Percentiles rank a stretch among this genome's conserved stretches.
Evolutionary conservation across 2,329 filamentous ascomycete genomes (phyloP).

Genomic region (Diaporthe destruens): DNA sequence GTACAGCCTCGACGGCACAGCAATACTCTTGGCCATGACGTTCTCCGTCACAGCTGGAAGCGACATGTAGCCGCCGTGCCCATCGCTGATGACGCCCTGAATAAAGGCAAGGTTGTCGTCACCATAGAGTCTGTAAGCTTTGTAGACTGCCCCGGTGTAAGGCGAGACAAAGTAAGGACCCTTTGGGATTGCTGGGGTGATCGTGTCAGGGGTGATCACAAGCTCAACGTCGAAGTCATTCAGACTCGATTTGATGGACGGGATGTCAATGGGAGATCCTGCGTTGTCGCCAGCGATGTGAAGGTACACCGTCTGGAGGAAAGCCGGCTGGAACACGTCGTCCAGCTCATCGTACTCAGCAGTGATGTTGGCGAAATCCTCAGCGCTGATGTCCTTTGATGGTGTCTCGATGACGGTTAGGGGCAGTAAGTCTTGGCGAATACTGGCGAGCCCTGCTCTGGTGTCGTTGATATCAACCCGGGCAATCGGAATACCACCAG

Average conservation of each 20-base stretch:
- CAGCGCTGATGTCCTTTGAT: not conserved
- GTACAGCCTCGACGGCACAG: slow-evolving; percentile 72
- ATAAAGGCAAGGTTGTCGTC: slow-evolving; percentile 52
- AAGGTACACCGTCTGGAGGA: slow-evolving; percentile 46
- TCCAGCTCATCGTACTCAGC: slow-evolving; percentile 40
- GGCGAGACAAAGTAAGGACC: slow-evolving; percentile 55
- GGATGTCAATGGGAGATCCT: not conserved
- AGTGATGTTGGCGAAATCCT: slow-evolving; percentile 17
- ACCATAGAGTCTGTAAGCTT: slow-evolving; percentile 53
- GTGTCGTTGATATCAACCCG: slow-evolving; percentile 27
- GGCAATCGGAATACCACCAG: slow-evolving; percentile 29
- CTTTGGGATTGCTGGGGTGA: slow-evolving; percentile 35
- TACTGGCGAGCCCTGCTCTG: not conserved
- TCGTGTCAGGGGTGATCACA: not conserved
- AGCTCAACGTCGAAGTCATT: slow-evolving; percentile 40
- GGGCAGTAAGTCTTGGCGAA: slow-evolving; percentile 33
- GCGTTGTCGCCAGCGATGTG: not conserved
- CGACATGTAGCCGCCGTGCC: slow-evolving; percentile 50
- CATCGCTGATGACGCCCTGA: slow-evolving; percentile 49
- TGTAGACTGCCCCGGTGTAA: slow-evolving; percentile 49
- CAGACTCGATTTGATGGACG: not conserved
- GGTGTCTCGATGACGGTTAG: slow-evolving; percentile 29
- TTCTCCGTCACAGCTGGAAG: slow-evolving; percentile 50
- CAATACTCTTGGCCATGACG: slow-evolving; percentile 51
- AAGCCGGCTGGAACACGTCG: slow-evolving; percentile 48